A percentile compares a stretch with the other conserved stretches of the same genome.
phyloP scores from a whole-genome alignment of 257 asterid species.

The Solanum gandarillasii region DNA sequence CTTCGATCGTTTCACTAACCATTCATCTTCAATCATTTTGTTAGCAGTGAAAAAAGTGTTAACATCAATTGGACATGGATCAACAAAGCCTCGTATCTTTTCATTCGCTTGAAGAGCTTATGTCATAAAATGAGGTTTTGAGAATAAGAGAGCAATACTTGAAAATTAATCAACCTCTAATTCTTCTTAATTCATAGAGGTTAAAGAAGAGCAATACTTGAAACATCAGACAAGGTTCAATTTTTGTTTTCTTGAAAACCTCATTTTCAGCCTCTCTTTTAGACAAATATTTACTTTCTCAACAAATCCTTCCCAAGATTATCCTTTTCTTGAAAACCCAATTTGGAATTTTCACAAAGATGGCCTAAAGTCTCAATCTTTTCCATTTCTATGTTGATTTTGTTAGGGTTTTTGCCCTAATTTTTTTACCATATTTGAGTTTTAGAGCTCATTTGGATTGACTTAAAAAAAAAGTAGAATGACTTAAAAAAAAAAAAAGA shows the following conservation, averaged over 20 bases:
- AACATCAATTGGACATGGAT: background rate
- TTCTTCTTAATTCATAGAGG: background rate
- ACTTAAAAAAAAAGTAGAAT: no score
- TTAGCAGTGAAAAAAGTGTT: background rate
- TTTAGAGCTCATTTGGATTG: no score
- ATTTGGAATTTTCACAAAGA: no score
- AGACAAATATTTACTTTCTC: background rate
- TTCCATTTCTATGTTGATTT: background rate
- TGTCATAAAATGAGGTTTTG: background rate
- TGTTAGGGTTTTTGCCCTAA: fast-evolving
- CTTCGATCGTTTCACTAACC: conserved; percentile 69
- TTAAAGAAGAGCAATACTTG: background rate
- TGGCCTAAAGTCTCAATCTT: no score
- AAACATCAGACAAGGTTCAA: background rate
- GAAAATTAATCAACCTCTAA: background rate
- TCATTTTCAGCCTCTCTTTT: background rate
- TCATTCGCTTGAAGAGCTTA: background rate
- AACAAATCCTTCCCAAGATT: background rate
- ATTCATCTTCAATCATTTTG: conserved; percentile 44
- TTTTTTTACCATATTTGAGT: no score
- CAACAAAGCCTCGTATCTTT: background rate
- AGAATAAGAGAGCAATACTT: background rate
- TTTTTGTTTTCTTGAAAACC: background rate
- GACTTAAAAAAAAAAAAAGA: no score
- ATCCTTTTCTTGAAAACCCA: no score